Base-by-base conservation (phyloP, 768 basidiomycete genomes). In the Rhodosporidiobolus odoratus region DNA sequence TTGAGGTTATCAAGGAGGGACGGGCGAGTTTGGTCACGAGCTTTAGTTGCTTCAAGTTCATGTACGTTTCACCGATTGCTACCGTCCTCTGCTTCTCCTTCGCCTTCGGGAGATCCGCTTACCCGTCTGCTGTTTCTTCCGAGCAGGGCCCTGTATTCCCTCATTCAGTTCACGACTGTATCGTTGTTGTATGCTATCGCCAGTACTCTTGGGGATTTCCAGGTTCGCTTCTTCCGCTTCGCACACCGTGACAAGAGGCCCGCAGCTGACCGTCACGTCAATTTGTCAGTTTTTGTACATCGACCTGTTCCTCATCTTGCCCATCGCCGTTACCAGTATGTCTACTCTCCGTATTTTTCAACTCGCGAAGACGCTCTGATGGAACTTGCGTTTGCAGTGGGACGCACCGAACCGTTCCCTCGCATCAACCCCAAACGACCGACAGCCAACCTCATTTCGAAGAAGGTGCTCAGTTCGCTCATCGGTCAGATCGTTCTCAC, bases 1-100 rank as follows among this genome's bases (percentile, higher is more conserved):
- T 98, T 38, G 93, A 98, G 75, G 90, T 99, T 61, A 94, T 99
- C 82, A 92, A 89, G 77, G 95, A 99, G 78, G 96, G 96, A 13
- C 84, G 96, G 53, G 91, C 92, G 13, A 95, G 96, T 1, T 83
- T 99, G 62, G 95, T 96, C 62, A 98, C 96, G 2, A 95, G 92
- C 79, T 99, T 99, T 81, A 94, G 92, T 75, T 98, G 95, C 81
- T 99, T 99, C 87, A 99, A 99, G 81, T 99, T 97, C 78, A 99
- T 99, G 95, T 94, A 76, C 80, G 91, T 83, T 32, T 1, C 23
- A n/a, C n/a, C n/a, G n/a, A n/a, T n/a, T 19, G 4, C 27, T 19
- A 13, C 35, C 32, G 10, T 37, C 41, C 75, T 73, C 50, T 78
- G 60, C 59, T 9, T 23, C 19, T 35, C 30, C 37, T 40, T 3